phyloP scores from a whole-genome alignment of 306 rosid species.

The Pachyrhizus erosus region DNA sequence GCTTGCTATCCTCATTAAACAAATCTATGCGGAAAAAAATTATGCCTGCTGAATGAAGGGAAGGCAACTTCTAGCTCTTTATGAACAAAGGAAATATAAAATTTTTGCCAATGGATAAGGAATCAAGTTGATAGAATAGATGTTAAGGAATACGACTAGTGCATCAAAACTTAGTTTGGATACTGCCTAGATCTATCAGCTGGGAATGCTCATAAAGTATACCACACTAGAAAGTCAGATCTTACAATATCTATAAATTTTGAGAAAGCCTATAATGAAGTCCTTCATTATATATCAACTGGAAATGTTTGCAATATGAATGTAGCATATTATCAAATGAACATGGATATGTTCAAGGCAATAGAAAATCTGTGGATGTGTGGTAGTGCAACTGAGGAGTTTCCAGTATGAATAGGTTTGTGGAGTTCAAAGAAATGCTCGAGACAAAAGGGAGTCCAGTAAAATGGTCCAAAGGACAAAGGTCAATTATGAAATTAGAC shows the following conservation, averaged over 20 bases:
- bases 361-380: neutral
- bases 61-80: neutral
- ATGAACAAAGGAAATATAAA: neutral
- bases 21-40: neutral
- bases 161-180: neutral
- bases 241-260: neutral
- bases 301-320: neutral
- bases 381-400: neutral
- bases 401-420: neutral
- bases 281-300: neutral
- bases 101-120: neutral
- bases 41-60: neutral
- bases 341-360: neutral
- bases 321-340: neutral
- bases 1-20: neutral
- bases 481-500: neutral
- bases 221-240: neutral
- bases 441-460: neutral
- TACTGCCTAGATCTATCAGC: neutral
- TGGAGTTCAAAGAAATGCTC: neutral
- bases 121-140: neutral
- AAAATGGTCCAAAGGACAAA: neutral
- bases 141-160: neutral
- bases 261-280: neutral
- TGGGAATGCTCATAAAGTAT: neutral